Evolutionary conservation across 352 stramenopile genomes (phyloP).

Genomic region (Phytophthora citricola): DNA sequence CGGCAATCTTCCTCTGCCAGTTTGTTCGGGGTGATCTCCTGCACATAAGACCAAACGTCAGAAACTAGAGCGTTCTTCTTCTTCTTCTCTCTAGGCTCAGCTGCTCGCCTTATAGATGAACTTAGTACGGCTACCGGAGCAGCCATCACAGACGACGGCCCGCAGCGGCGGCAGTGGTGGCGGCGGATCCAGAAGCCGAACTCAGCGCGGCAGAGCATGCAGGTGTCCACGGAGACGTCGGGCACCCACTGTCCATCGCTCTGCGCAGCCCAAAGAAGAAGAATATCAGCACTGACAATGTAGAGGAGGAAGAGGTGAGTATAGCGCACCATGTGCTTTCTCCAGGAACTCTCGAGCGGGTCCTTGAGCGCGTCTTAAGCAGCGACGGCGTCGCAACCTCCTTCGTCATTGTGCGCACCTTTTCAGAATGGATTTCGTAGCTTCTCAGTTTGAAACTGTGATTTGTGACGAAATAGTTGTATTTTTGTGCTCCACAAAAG

Average conservation of each 20-base stretch:
- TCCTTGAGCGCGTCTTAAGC: constrained; percentile 82
- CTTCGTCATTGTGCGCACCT: constrained; percentile 26
- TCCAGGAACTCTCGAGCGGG: constrained; percentile 87
- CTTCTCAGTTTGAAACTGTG: not conserved
- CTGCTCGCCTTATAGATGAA: constrained; percentile 84
- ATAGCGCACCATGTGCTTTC: constrained; percentile 75
- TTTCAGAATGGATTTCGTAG: constrained; percentile 19
- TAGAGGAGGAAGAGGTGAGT: not conserved
- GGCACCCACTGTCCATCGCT: constrained; percentile 87
- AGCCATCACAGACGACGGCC: constrained; percentile 83
- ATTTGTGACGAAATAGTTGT: not conserved
- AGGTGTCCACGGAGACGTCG: constrained; percentile 77
- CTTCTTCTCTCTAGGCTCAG: not conserved
- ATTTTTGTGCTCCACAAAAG: constrained; percentile 3
- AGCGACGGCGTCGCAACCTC: constrained; percentile 48
- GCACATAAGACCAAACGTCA: not conserved
- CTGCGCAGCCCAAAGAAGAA: constrained; percentile 31
- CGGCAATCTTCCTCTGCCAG: constrained; percentile 71
- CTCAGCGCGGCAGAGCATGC: constrained; percentile 85
- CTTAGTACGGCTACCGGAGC: constrained; percentile 79
- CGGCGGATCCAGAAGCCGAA: constrained; percentile 89
- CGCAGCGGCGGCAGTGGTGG: constrained; percentile 90
- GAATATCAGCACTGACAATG: constrained; percentile 7
- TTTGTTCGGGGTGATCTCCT: constrained; percentile 75
- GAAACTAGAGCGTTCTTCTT: not conserved